These are phyloP conservation scores for Phaeoacremonium minimum DNA, from an alignment of 2,329 filamentous ascomycete genomes.

Conservation along the genomic window DNA sequence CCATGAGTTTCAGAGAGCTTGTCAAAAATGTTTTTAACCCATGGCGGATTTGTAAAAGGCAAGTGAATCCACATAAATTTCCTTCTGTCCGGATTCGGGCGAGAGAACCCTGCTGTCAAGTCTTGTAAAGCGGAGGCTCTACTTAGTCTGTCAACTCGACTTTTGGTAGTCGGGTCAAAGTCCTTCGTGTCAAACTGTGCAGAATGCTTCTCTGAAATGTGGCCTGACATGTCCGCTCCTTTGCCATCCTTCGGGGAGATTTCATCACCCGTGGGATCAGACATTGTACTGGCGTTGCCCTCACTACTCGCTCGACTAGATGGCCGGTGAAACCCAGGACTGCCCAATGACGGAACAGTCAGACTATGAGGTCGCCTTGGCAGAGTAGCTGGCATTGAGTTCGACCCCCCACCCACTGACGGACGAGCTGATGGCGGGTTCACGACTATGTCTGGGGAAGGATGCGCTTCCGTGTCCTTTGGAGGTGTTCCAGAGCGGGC, in stretches of 20 bases:
- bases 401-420: conserved; percentile 13
- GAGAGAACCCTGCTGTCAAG: conserved; percentile 31
- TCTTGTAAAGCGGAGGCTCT: conserved; percentile 19
- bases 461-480: conserved; percentile 7
- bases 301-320: conserved; percentile 23
- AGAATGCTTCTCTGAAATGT: background rate
- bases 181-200: background rate
- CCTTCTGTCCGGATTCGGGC: conserved; percentile 29
- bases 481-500: conserved; percentile 8
- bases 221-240: conserved; percentile 5
- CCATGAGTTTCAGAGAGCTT: conserved; percentile 39
- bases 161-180: background rate
- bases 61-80: conserved; percentile 57
- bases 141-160: conserved; percentile 7
- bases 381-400: no score
- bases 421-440: conserved; percentile 23
- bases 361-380: conserved; percentile 23
- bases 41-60: no score
- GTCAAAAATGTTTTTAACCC: conserved; percentile 21
- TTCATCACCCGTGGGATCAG: conserved; percentile 22
- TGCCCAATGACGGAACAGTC: conserved; percentile 23
- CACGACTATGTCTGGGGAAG: conserved; percentile 32
- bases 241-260: conserved; percentile 14
- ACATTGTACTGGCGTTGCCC: conserved; percentile 18
- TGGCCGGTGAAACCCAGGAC: conserved; percentile 20